These are phyloP conservation scores for Kwoniella europaea DNA, from an alignment of 768 basidiomycete species.

Conservation along the genomic window DNA sequence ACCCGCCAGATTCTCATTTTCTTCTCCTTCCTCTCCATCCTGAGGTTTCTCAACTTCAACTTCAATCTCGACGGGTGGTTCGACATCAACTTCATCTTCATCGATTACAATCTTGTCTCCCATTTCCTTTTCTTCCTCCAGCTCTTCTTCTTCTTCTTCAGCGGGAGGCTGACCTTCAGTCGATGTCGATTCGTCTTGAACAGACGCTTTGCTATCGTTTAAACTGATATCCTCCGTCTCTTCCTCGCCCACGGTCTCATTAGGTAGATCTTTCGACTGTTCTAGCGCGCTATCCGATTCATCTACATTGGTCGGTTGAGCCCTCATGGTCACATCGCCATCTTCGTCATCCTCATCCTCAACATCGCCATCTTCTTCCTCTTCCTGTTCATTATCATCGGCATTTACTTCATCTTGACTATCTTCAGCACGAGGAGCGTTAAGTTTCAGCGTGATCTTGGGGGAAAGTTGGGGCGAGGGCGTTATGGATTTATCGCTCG, in stretches of 20 bases:
- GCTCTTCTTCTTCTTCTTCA: slow-evolving; percentile 23
- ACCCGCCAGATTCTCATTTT: neutral
- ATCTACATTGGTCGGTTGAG: slow-evolving; percentile 21
- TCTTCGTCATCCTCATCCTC: slow-evolving; percentile 17
- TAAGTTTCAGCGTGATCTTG: slow-evolving; percentile 10
- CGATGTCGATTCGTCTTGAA: neutral
- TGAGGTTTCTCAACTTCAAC: slow-evolving; percentile 5
- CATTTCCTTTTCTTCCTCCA: slow-evolving; percentile 27
- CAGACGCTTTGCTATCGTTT: neutral
- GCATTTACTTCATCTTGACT: neutral
- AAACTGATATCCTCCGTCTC: neutral
- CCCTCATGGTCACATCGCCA: slow-evolving; percentile 26
- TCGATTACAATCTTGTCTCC: slow-evolving; percentile 25
- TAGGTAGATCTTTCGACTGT: slow-evolving; percentile 8
- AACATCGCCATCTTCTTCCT: slow-evolving; percentile 12
- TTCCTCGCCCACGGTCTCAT: slow-evolving; percentile 16
- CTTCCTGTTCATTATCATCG: slow-evolving; percentile 1
- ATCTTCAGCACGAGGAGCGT: slow-evolving; percentile 9
- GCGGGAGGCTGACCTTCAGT: slow-evolving; percentile 7
- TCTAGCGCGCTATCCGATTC: neutral
- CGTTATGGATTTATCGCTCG: slow-evolving; percentile 14
- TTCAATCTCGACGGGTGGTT: slow-evolving; percentile 7
- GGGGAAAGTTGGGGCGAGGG: slow-evolving; percentile 16
- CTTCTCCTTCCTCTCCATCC: slow-evolving; percentile 1
- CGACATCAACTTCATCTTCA: slow-evolving; percentile 17